These are phyloP conservation scores for Syzygium malaccense DNA, from an alignment of 441 rosid genomes.

Conservation along the genomic window DNA sequence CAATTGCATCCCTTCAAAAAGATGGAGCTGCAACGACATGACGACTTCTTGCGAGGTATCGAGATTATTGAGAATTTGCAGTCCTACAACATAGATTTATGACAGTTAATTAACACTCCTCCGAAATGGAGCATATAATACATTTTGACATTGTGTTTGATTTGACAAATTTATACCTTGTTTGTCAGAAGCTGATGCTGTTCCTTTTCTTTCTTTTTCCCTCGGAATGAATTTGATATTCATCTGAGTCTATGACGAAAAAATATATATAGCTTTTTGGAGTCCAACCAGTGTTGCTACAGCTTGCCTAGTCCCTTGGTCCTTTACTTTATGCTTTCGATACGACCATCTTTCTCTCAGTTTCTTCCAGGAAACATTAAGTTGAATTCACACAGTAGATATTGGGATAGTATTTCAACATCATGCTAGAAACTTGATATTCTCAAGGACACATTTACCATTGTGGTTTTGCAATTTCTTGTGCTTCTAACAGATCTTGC, in stretches of 20 bases:
- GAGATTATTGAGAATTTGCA: neutral
- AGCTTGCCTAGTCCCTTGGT: neutral
- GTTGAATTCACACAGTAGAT: neutral
- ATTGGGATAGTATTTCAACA: neutral
- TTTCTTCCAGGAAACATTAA: neutral
- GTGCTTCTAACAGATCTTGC: conserved; percentile 11
- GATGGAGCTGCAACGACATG: conserved; percentile 72
- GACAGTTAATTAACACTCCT: neutral
- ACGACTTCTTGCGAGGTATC: conserved; percentile 63
- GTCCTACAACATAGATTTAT: neutral
- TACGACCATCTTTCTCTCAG: neutral
- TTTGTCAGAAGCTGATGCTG: neutral
- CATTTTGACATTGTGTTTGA: neutral
- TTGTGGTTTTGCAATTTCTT: neutral
- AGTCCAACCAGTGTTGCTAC: neutral
- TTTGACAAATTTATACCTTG: neutral
- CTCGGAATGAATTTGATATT: too few species aligned
- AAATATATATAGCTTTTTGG: neutral
- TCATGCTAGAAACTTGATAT: neutral
- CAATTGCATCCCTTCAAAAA: conserved; percentile 56
- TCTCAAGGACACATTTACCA: neutral
- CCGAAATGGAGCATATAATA: neutral
- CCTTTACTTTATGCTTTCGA: neutral
- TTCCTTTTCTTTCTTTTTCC: neutral
- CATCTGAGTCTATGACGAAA: neutral